These are phyloP conservation scores for Stylonectria norvegica DNA, from an alignment of 2,329 filamentous ascomycete species.

Conservation along the genomic window DNA sequence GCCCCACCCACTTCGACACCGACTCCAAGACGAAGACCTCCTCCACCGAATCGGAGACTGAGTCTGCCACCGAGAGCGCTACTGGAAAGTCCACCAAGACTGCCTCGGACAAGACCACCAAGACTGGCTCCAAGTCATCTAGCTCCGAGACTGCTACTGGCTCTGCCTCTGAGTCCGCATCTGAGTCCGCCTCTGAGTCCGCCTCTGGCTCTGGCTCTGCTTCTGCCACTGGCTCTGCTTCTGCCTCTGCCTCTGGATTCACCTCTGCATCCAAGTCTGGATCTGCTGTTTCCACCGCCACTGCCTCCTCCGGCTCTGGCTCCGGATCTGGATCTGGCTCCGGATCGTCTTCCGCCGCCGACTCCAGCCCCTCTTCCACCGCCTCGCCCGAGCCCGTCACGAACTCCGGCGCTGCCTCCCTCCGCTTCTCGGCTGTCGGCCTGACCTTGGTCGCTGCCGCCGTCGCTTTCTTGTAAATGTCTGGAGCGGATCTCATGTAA, in stretches of 20 bases:
- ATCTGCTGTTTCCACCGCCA: too few relatives aligned
- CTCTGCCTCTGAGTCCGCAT: slow-evolving; percentile 1
- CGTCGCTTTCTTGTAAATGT: slow-evolving; percentile 25
- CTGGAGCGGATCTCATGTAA: slow-evolving; percentile 19
- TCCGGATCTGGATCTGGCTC: slow-evolving; percentile 5
- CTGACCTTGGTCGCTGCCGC: slow-evolving; percentile 11
- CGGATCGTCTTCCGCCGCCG: not conserved
- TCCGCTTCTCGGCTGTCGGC: not conserved
- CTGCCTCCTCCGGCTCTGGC: slow-evolving; percentile 3
- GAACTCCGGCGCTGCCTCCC: not conserved
- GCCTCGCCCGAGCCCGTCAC: not conserved
- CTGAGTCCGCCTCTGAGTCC: slow-evolving; percentile 1
- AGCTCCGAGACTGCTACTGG: slow-evolving; percentile 8
- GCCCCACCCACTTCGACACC: slow-evolving; percentile 36
- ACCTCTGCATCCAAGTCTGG: slow-evolving; percentile 4
- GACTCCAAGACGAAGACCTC: slow-evolving; percentile 11
- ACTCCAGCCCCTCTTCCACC: slow-evolving; percentile 1
- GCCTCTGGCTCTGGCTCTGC: slow-evolving; percentile 6
- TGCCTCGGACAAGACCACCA: slow-evolving; percentile 2
- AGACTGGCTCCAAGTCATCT: slow-evolving; percentile 11
- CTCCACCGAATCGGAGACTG: slow-evolving; percentile 13
- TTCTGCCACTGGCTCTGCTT: slow-evolving; percentile 11
- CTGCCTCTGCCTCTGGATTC: slow-evolving; percentile 11
- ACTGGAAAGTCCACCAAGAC: slow-evolving; percentile 3
- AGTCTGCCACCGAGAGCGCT: slow-evolving; percentile 9